Evolutionary conservation across 441 rosid genomes (phyloP).

Genomic region (Gossypium gossypioides): DNA sequence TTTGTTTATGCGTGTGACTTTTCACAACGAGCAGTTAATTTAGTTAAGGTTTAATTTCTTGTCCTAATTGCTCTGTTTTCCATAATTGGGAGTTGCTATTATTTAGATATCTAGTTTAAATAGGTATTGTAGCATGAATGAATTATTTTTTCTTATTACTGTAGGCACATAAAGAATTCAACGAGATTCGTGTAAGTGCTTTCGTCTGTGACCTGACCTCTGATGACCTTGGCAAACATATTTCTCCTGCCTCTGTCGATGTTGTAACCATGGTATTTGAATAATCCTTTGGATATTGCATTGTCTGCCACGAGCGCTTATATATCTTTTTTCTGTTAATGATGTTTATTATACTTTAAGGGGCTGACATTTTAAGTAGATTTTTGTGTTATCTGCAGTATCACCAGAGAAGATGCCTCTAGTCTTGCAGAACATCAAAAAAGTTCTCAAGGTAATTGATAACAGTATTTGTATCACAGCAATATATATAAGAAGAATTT

Average conservation of each 20-base stretch:
- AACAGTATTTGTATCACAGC: slow-evolving; percentile 6
- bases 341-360: slow-evolving; percentile 17
- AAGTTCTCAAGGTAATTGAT: slow-evolving; percentile 62
- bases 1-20: slow-evolving; percentile 87
- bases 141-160: slow-evolving; percentile 17
- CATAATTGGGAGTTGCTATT: neutral
- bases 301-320: neutral
- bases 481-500: neutral
- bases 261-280: slow-evolving; percentile 79
- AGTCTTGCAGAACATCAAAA: slow-evolving; percentile 60
- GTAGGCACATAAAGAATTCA: slow-evolving; percentile 78
- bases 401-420: slow-evolving; percentile 89
- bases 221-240: slow-evolving; percentile 61
- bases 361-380: slow-evolving; percentile 68
- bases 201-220: slow-evolving; percentile 70
- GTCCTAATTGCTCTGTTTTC: neutral
- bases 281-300: neutral
- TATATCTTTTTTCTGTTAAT: slow-evolving; percentile 5
- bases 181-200: slow-evolving; percentile 42
- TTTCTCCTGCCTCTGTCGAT: slow-evolving; percentile 70
- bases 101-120: neutral
- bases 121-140: neutral
- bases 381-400: slow-evolving; percentile 88
- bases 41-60: slow-evolving; percentile 62
- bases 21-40: slow-evolving; percentile 69